These are phyloP conservation scores for Lecanicillium sp. DNA, from an alignment of 2,329 filamentous ascomycete species.

Conservation along the genomic window DNA sequence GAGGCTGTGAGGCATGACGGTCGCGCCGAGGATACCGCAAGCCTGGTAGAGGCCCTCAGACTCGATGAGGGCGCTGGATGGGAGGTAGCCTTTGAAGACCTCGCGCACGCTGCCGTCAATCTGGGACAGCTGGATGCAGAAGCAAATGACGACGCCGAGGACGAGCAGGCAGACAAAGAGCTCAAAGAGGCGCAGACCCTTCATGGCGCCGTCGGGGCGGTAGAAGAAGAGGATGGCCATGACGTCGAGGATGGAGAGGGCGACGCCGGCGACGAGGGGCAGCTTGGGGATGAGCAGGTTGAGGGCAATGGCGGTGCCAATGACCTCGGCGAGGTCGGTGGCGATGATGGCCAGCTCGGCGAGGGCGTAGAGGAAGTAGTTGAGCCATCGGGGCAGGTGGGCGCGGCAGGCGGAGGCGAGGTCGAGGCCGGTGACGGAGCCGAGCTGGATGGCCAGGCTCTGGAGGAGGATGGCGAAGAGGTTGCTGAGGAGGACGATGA, in stretches of 20 bases:
- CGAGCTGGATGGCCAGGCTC: constrained; percentile 59
- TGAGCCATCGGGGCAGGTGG: constrained; percentile 59
- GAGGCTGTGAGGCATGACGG: constrained; percentile 63
- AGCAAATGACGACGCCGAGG: constrained; percentile 55
- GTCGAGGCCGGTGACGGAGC: constrained; percentile 60
- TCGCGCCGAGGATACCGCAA: constrained; percentile 70
- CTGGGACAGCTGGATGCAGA: constrained; percentile 60
- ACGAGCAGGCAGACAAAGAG: constrained; percentile 56
- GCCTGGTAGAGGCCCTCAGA: constrained; percentile 49
- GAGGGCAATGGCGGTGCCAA: constrained; percentile 62
- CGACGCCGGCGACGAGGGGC: constrained; percentile 60
- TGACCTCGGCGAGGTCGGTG: constrained; percentile 65
- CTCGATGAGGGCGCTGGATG: constrained; percentile 46
- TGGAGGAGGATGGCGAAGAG: constrained; percentile 65
- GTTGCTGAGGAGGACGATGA: constrained; percentile 62
- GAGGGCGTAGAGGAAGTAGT: constrained; percentile 52
- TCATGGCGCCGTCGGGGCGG: constrained; percentile 49
- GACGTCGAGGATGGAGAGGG: constrained; percentile 60
- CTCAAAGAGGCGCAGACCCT: constrained; percentile 55
- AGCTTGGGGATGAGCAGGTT: constrained; percentile 57
- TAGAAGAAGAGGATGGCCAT: constrained; percentile 63
- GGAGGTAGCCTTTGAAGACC: constrained; percentile 59
- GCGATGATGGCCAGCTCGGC: constrained; percentile 63
- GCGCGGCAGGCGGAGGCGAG: constrained; percentile 58
- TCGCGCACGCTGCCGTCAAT: constrained; percentile 50